Evolutionary conservation across 169 alveolate genomes (phyloP).

Genomic region (Toxoplasma gondii): DNA sequence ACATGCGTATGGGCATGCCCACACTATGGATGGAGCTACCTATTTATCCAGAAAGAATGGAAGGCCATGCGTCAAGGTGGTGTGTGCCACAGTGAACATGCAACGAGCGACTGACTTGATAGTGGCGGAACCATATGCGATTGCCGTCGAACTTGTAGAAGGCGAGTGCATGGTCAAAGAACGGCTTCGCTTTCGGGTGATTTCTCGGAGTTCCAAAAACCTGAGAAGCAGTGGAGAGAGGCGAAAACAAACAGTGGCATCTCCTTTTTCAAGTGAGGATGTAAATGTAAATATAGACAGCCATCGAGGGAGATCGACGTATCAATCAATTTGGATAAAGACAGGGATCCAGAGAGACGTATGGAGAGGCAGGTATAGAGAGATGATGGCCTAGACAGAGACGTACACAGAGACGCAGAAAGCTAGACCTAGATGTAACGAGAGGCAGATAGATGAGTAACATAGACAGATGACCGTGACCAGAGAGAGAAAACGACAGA

Average conservation of each 20-base stretch:
- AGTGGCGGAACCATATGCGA: conserved; percentile 92
- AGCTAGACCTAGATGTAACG: no score
- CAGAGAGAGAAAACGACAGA: no score
- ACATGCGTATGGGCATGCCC: no score
- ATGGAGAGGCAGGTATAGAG: no score
- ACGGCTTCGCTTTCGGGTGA: conserved; percentile 96
- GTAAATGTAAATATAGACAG: background rate
- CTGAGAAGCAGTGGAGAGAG: conserved; percentile 67
- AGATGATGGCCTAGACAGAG: no score
- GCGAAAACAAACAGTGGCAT: background rate
- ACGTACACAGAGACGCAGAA: no score
- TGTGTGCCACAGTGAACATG: no score
- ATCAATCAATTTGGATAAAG: no score
- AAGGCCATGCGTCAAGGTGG: background rate
- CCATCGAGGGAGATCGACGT: no score
- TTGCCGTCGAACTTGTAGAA: conserved; percentile 82
- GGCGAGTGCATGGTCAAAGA: conserved; percentile 92
- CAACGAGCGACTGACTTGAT: conserved; percentile 66
- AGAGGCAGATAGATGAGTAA: no score
- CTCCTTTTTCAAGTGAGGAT: background rate
- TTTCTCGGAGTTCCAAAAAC: conserved; percentile 93
- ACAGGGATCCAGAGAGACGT: no score
- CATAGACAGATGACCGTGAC: no score
- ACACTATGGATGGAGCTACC: background rate
- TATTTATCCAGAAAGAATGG: background rate